Percentiles rank a stretch among this genome's conserved stretches.
Evolutionary conservation across 1,284 basidiomycete species (phyloP).

Genomic region (Pseudozyma sp.): DNA sequence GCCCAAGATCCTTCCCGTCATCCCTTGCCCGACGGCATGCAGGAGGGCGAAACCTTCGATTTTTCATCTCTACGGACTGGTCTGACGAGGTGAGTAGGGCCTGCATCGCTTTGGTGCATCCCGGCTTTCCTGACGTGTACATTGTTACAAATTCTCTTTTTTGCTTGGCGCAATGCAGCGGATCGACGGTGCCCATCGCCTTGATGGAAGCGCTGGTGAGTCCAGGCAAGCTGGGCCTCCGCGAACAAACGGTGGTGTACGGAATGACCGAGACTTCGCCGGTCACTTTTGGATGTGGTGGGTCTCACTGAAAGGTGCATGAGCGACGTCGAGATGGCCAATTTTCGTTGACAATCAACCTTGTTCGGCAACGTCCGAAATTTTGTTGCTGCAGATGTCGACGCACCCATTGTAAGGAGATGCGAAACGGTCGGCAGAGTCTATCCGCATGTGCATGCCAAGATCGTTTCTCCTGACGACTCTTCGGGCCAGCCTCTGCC

Average conservation of each 20-base stretch:
- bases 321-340: neutral
- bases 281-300: constrained; percentile 77
- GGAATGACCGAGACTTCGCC: constrained; percentile 73
- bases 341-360: neutral
- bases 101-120: neutral
- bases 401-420: constrained; percentile 78
- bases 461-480: constrained; percentile 76
- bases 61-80: constrained; percentile 74
- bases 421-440: constrained; percentile 83
- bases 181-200: constrained; percentile 81
- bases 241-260: constrained; percentile 77
- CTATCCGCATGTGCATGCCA: constrained; percentile 81
- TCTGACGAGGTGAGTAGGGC: constrained; percentile 72
- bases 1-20: constrained; percentile 15
- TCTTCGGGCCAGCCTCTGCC: constrained; percentile 58
- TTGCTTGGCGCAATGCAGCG: constrained; percentile 70
- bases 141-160: neutral
- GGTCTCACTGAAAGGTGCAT: constrained; percentile 8
- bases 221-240: constrained; percentile 70
- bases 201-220: constrained; percentile 73
- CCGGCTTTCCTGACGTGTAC: neutral
- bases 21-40: constrained; percentile 36
- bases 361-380: neutral
- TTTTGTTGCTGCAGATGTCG: constrained; percentile 24
- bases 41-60: constrained; percentile 41